A percentile compares a stretch with the other conserved stretches of the same genome.
Evolutionary conservation across 2,329 filamentous ascomycete genomes (phyloP).

Genomic region (Bisporella sp.): DNA sequence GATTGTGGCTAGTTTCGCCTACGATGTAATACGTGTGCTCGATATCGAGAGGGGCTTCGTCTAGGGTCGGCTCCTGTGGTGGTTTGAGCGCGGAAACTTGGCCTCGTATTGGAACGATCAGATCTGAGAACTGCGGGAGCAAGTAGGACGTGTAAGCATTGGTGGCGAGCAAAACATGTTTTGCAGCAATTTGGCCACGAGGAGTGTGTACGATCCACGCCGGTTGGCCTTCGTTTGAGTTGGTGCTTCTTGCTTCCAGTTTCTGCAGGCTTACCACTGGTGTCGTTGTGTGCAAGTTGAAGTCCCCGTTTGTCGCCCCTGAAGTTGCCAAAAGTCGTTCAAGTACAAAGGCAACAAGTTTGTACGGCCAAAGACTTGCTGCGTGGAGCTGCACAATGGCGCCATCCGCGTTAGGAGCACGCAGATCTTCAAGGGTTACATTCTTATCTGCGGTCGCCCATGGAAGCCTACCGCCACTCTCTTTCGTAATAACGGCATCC

Average conservation of each 20-base stretch:
- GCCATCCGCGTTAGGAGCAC: slow-evolving; percentile 50
- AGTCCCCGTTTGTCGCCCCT: slow-evolving; percentile 22
- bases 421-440: slow-evolving; percentile 40
- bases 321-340: slow-evolving; percentile 31
- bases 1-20: slow-evolving; percentile 34
- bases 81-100: slow-evolving; percentile 63
- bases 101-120: slow-evolving; percentile 72
- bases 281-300: slow-evolving; percentile 72
- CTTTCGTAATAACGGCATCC: slow-evolving; percentile 25
- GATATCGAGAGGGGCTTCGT: slow-evolving; percentile 6
- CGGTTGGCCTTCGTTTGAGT: slow-evolving; percentile 2
- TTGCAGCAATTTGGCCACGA: slow-evolving; percentile 52
- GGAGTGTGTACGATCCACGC: slow-evolving; percentile 66
- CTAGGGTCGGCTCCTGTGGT: slow-evolving; percentile 30
- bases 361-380: slow-evolving; percentile 75
- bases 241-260: slow-evolving; percentile 2
- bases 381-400: slow-evolving; percentile 59
- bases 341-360: slow-evolving; percentile 67
- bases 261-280: slow-evolving; percentile 47
- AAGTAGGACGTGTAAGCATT: slow-evolving; percentile 80
- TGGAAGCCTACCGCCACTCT: too few species aligned
- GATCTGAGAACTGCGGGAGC: slow-evolving; percentile 58
- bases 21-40: slow-evolving; percentile 49
- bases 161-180: slow-evolving; percentile 66
- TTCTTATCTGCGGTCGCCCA: slow-evolving; percentile 18